phyloP scores from a whole-genome alignment of 2,329 filamentous ascomycete species.

The Alternaria arborescens region DNA sequence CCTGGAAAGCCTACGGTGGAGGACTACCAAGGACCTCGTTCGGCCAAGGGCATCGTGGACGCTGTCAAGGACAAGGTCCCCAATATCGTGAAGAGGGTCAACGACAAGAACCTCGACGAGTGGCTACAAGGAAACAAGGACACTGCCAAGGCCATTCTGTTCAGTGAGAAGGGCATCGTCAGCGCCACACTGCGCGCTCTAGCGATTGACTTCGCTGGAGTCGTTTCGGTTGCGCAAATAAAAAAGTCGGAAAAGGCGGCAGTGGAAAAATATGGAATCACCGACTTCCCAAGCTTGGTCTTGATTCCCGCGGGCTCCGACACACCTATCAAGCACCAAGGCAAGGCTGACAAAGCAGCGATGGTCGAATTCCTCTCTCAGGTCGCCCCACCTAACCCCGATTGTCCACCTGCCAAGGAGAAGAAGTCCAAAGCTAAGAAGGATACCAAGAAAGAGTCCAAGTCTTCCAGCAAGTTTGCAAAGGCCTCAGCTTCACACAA shows the following conservation, averaged over 20 bases:
- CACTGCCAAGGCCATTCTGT: constrained; percentile 84
- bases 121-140: constrained; percentile 76
- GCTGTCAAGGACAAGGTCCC: constrained; percentile 87
- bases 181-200: constrained; percentile 83
- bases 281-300: constrained; percentile 80
- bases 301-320: constrained; percentile 76
- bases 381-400: constrained; percentile 79
- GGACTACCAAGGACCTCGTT: constrained; percentile 86
- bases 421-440: constrained; percentile 55
- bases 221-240: constrained; percentile 81
- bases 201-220: constrained; percentile 88
- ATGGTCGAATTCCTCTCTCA: constrained; percentile 86
- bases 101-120: constrained; percentile 77
- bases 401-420: constrained; percentile 66
- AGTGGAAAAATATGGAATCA: constrained; percentile 77
- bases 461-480: constrained; percentile 59
- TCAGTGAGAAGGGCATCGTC: constrained; percentile 91
- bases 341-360: constrained; percentile 83
- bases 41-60: constrained; percentile 86
- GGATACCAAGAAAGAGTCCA: constrained; percentile 57
- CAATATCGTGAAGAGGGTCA: constrained; percentile 85
- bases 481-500: constrained; percentile 62
- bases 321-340: constrained; percentile 76
- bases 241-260: constrained; percentile 79
- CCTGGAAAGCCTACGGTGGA: constrained; percentile 81